Evolutionary conservation across 176 grass and related monocot genomes (phyloP), one percentile per base, ranked within the genome.

Genomic region (Oryza australiensis): DNA sequence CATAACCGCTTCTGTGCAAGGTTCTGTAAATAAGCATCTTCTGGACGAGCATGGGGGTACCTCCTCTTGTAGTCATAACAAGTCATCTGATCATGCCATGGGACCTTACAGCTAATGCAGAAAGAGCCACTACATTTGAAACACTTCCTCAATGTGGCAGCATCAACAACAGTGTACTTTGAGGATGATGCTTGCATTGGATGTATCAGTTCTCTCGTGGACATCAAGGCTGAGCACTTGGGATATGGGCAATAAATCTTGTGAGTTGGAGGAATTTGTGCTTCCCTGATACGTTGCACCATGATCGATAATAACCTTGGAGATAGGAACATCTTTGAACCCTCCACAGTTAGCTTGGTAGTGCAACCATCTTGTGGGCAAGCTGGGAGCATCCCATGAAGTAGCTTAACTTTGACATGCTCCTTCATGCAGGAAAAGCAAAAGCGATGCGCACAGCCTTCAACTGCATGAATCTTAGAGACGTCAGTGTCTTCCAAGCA

Each of bases 231-330:
- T 38, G 89, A 94, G 63, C 89, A 97, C 80, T 60, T 97, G 2
- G 94, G 87, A 20, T 92, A 91, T 27, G 91, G 89, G 30, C 89
- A 97, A 80, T 97, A 94, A 68, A 97, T 89, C 87, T 89, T 97
- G 33, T 94, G 72, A 49, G 43, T 74, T 74, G 77, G 69, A 57
- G 80, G 92, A 66, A 97, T 97, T 20, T 89, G 86, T 55, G 34
- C 34, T 82, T 94, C 92, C 78, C 83, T 89, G 34, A 87, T 80
- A 12, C 83, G 92, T 37, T 91, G 65, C 9, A 33, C 42, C 94
- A 97, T 94, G 78, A 97, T 90, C 24, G 81, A 70, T 74, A 91
- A 73, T 6, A 94, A 30, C 34, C 22, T 76, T 3, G 81, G 29
- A 0, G 92, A 82, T 13, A 97, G 78, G 33, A 92, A 89, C 66